A percentile compares a stretch with the other conserved stretches of the same genome.
Conservation (phyloP, 2,329 filamentous ascomycete species). For the Verticillium zaregamsianum region DNA sequence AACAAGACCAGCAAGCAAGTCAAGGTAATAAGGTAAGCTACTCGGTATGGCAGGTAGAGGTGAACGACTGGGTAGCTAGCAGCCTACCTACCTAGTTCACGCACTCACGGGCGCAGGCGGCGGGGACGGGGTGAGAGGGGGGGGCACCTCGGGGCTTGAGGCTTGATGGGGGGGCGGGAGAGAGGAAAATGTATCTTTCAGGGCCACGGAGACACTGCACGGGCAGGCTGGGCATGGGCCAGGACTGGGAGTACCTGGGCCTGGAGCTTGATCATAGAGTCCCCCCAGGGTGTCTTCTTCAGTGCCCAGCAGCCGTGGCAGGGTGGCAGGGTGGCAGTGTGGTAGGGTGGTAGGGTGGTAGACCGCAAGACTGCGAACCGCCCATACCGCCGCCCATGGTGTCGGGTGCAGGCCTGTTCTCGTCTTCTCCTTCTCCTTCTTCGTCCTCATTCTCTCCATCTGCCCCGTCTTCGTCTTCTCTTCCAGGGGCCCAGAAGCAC, state of each 20-base stretch:
- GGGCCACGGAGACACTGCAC: constrained; percentile 3
- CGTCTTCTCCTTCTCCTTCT: neutral
- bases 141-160: constrained; percentile 8
- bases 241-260: neutral
- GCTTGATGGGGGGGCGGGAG: neutral
- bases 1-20: neutral
- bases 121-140: neutral
- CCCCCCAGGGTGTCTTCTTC: neutral
- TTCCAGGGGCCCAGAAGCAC: neutral
- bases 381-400: neutral
- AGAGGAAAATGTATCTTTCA: constrained; percentile 10
- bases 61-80: neutral
- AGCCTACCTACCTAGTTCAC: neutral
- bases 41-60: neutral
- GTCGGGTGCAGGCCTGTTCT: neutral
- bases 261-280: neutral
- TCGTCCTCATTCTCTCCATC: neutral
- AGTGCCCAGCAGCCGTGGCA: neutral
- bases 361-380: neutral
- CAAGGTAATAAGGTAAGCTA: neutral
- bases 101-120: neutral
- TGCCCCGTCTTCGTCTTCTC: neutral
- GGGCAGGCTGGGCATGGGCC: neutral
- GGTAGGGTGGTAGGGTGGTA: no score
- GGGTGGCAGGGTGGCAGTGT: no score